A percentile compares a stretch with the other conserved stretches of the same genome.
phyloP scores from a whole-genome alignment of 306 rosid genomes.

The Morella rubra region DNA sequence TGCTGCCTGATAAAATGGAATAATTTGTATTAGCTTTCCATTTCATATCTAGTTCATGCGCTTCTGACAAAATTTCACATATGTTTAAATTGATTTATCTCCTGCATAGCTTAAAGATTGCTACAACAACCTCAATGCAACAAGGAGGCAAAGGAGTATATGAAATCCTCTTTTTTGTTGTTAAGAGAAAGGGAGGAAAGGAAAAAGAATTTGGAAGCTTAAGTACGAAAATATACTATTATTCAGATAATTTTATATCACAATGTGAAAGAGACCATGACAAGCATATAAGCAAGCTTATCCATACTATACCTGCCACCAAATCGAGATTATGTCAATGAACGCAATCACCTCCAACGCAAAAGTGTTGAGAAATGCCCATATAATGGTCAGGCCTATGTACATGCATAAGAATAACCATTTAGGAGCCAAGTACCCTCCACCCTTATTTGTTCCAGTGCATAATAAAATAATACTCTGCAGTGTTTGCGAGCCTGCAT shows the following conservation, averaged over 20 bases:
- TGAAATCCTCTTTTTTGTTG: not conserved
- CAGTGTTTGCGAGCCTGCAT: conserved; percentile 79
- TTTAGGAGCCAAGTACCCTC: conserved; percentile 84
- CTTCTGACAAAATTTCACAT: not conserved
- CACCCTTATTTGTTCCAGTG: conserved; percentile 77
- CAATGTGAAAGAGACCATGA: not conserved
- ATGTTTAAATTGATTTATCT: not conserved
- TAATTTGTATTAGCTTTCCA: not conserved
- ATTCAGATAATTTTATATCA: no score
- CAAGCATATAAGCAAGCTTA: conserved; percentile 12
- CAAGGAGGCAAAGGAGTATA: not conserved
- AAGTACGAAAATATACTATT: no score
- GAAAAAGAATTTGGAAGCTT: not conserved
- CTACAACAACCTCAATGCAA: not conserved
- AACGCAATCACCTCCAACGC: conserved; percentile 78
- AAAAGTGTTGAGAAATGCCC: conserved; percentile 86
- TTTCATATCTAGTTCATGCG: not conserved
- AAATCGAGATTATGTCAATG: conserved; percentile 70
- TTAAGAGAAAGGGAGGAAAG: not conserved
- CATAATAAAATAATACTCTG: conserved; percentile 69
- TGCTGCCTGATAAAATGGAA: not conserved
- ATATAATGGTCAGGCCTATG: conserved; percentile 68
- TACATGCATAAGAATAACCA: conserved; percentile 85
- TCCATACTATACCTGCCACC: conserved; percentile 77
- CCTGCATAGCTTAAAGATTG: not conserved